Base-by-base conservation (phyloP, 169 alveolate genomes). In the Plasmodium ovale region DNA sequence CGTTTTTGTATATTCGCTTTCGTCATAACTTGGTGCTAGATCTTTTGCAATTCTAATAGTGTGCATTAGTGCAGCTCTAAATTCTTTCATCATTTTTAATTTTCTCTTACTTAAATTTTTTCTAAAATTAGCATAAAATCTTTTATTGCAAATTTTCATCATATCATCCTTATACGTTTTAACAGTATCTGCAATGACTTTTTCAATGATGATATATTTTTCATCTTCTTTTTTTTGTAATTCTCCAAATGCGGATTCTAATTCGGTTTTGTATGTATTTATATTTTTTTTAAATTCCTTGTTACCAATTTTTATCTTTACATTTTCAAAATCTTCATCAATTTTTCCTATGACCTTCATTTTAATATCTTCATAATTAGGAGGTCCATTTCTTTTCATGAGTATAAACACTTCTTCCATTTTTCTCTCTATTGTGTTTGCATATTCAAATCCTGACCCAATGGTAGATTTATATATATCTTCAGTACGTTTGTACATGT, bases 121-220 rank as follows among this genome's bases (percentile, higher is more conserved):
- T 62, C 88, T 77, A 62, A 77, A 77, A 29, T 77, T 77, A 0
- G 42, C 54, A 37, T 77, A 77, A 37, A 77, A 77, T 47, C 37
- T 62, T 27, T 49, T 29, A n/a, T 19, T 31, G 7, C 69, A 62
- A 42, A 60, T 25, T 6, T 31, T 25, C 31, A 44, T 23, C 21
- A 62, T 39, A 1, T 77, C 62, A 7, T 44, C 16, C 62, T 60
- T 64, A 53, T 77, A 77, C 12, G 6, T 3, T 0, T 77, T 23
- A 6, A 39, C n/a, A 25, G 42, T 62, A 4, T 60, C 58, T 14
- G 9, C 1, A 5, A 77, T 25, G 2, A 62, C 3, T 27, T 27
- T 29, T 51, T 51, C 19, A 7, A 54, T 62, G 3, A 60, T 60
- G 14, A 25, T 62, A 62, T 77, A 77, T 29, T 59, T 31, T 10